Conservation (phyloP, 768 basidiomycete genomes). For the Sporobolomyces roseus region DNA sequence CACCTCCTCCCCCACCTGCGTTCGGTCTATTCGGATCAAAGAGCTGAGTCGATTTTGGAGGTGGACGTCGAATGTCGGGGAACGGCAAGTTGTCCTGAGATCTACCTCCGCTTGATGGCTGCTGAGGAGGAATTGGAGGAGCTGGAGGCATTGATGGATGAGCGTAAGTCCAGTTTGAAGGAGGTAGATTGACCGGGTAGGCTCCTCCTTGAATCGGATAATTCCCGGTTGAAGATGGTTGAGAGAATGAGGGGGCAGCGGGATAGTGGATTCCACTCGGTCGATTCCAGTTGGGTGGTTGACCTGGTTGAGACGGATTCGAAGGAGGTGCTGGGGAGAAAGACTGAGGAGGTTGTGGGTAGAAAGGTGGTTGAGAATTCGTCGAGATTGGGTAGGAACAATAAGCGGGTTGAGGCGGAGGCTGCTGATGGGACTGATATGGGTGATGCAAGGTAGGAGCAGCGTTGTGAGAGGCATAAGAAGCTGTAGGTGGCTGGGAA, state of each 20-base stretch:
- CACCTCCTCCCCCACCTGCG: background rate
- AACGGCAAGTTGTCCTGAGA: constrained; percentile 9
- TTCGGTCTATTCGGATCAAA: constrained; percentile 36
- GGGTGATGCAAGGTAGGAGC: too few species aligned
- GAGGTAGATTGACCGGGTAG: background rate
- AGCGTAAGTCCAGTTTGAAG: background rate
- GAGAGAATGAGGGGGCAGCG: background rate
- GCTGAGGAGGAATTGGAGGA: background rate
- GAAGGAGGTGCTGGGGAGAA: background rate
- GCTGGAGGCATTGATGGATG: background rate
- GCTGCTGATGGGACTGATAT: background rate
- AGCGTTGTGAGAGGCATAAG: too few species aligned
- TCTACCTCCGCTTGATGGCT: background rate
- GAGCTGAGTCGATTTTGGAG: constrained; percentile 30
- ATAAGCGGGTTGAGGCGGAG: too few species aligned
- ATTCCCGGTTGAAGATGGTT: background rate
- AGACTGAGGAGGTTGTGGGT: background rate
- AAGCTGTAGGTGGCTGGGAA: too few species aligned
- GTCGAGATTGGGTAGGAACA: background rate
- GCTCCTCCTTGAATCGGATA: background rate
- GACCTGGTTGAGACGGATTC: background rate
- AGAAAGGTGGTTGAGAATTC: background rate
- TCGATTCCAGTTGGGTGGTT: background rate
- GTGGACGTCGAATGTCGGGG: constrained; percentile 33
- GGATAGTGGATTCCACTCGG: constrained; percentile 1